Percentiles rank a stretch among this genome's conserved stretches.
Conservation (phyloP, 495 filamentous ascomycete species). For the Trichodelitschia bisporula region DNA sequence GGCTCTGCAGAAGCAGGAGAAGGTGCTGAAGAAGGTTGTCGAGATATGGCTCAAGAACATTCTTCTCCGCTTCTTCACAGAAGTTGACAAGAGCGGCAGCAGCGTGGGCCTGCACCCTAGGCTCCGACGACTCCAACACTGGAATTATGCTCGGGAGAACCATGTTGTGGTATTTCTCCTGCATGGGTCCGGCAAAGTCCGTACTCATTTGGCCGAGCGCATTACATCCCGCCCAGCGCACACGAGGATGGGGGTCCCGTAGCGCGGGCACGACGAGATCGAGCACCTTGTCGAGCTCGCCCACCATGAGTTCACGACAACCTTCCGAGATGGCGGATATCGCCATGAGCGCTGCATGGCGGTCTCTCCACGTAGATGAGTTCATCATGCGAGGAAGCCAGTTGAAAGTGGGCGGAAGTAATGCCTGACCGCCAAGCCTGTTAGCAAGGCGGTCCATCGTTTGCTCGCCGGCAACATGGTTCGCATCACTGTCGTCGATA, state of each 20-base stretch:
- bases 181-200: conserved; percentile 96
- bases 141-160: conserved; percentile 82
- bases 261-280: conserved; percentile 82
- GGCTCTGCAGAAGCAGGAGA: conserved; percentile 60
- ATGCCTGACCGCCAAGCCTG: conserved; percentile 69
- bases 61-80: conserved; percentile 93
- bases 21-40: conserved; percentile 65
- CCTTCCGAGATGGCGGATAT: conserved; percentile 98
- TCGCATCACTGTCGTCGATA: conserved; percentile 83
- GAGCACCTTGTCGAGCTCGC: conserved; percentile 78
- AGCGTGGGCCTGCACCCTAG: conserved; percentile 88
- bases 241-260: conserved; percentile 76
- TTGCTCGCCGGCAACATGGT: conserved; percentile 96
- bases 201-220: conserved; percentile 99
- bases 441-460: conserved; percentile 97
- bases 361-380: conserved; percentile 81
- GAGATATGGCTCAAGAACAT: conserved; percentile 77
- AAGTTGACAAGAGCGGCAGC: conserved; percentile 97
- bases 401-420: conserved; percentile 80
- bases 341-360: conserved; percentile 95
- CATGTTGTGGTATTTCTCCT: conserved; percentile 71
- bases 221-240: conserved; percentile 95
- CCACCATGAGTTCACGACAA: conserved; percentile 85
- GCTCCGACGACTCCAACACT: conserved; percentile 70
- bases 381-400: conserved; percentile 98